Evolutionary conservation across 805 yeast species (phyloP), one percentile per base, ranked within the genome.

Genomic region (Grigorovia transvaalensis): DNA sequence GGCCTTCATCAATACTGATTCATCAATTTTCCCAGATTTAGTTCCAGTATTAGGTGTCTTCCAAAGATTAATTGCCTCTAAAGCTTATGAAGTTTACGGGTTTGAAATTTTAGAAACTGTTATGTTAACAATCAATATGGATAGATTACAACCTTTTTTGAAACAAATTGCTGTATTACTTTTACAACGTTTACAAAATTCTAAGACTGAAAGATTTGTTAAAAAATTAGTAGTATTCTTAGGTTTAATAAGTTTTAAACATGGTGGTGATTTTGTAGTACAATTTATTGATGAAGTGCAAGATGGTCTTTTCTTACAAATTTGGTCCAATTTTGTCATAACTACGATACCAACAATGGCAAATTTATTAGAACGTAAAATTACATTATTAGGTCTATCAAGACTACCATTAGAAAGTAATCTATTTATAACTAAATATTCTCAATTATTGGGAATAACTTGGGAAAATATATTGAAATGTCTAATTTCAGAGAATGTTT

Each of bases 31-130:
- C 47, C 59, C 62, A n/a, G 77, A 74, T 48, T 65, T 88, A 44
- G 78, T 85, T 40, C 96, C 97, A 2, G 78, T 93, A 33, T 72
- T 93, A 44, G 99, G 99, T 43, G 96, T 93, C n/a, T 95, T 88
- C 74, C 99, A 95, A 71, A 88, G 90, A 66, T 73, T 93, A 57
- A 80, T 93, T 49, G 81, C 96, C 0, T 88, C 97, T 0, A 85
- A 84, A 57, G 76, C 81, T 15, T 84, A 88, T 60, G 98, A 93
- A 60, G 70, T 70, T 42, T 77, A 80, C 60, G 98, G 97, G 1
- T 85, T 93, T 67, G 98, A 93, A 52, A 71, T 93, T 45, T 69
- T 93, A 46, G 90, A 86, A 63, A 71, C 76, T 2, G 82, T 93
- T 48, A 66, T 91, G 45, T 61, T 79, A 45, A 68, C 75, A 53